Evolutionary conservation across 2,329 filamentous ascomycete genomes (phyloP), one percentile per base, ranked within the genome.

Genomic region (Venturia aucupariae): DNA sequence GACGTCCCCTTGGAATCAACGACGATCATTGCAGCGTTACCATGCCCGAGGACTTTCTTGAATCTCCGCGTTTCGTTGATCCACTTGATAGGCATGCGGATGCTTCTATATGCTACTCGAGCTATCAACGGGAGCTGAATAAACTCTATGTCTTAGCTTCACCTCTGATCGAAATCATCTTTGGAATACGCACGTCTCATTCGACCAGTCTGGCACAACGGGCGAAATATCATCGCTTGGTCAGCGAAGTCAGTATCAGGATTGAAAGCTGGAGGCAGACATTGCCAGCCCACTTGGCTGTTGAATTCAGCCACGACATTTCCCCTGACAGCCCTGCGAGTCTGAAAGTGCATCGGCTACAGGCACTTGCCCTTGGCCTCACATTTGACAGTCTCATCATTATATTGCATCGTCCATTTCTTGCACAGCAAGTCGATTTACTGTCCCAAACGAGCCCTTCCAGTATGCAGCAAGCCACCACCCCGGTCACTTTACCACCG

Each of bases 311-410:
- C 22, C 60, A 65, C 7, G 71, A 73, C 60, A 68, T 66, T 11
- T 63, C 65, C n/a, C 39, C 62, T 2, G 60, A 69, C 22, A 64
- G 67, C 11, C 61, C 65, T 13, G 55, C 64, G 6, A 66, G 54
- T 27, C 57, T 27, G 64, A 69, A 62, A 66, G 69, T 59, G 64
- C 69, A 69, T 59, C 68, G 70, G 5, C 63, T 79, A 1, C 77
- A 79, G 65, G 72, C 77, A 1, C 65, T 79, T n/a, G 73, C 77
- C 10, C 63, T 79, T n/a, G 74, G 78, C 54, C 67, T 79, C 4
- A 78, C 77, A 0, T 79, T 75, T 42, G 77, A 79, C 66, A 79
- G 77, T 63, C 67, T 79, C 5, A 68, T 77, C 4, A 77, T 79
- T 48, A 73, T 79, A 3, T 69, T 79, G 7, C 74, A 78, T 66